These are phyloP conservation scores for Fusarium gaditjirri DNA, from an alignment of 2,329 filamentous ascomycete species.

Conservation along the genomic window DNA sequence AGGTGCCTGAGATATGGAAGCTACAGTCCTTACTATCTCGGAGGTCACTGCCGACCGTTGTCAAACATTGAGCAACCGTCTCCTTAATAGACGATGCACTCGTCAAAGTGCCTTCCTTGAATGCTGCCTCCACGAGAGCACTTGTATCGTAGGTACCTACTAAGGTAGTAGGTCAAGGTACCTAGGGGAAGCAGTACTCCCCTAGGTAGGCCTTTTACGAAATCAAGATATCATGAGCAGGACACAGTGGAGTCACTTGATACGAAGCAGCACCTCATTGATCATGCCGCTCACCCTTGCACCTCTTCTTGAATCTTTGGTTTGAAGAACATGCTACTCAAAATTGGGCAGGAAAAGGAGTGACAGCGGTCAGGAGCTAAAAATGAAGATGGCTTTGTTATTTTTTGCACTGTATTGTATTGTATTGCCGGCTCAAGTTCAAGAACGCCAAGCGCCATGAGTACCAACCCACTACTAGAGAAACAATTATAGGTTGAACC, in stretches of 20 bases:
- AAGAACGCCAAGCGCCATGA: slow-evolving; percentile 27
- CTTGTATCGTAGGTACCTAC: not conserved
- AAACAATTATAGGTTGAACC: slow-evolving; percentile 81
- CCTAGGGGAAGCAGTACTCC: not conserved
- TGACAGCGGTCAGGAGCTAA: not conserved
- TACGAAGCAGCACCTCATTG: not conserved
- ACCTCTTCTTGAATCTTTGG: not conserved
- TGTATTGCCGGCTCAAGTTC: slow-evolving; percentile 15
- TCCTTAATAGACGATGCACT: not conserved
- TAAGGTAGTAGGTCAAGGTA: too few relatives aligned
- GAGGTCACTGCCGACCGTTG: not conserved
- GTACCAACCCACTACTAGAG: not conserved
- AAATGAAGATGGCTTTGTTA: not conserved
- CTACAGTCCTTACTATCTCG: too few relatives aligned
- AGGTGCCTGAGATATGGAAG: not conserved
- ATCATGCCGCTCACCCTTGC: not conserved
- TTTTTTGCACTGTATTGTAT: slow-evolving; percentile 9
- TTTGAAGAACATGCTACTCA: not conserved
- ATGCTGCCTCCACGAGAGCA: not conserved
- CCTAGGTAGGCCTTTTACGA: not conserved
- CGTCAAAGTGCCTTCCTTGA: not conserved
- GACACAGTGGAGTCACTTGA: not conserved
- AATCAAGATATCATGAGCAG: not conserved
- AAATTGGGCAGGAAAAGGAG: not conserved
- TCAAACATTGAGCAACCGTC: not conserved